Percentiles rank a stretch among this genome's conserved stretches.
Conservation (phyloP, 2,329 filamentous ascomycete genomes). For the Fusarium anthophilum region DNA sequence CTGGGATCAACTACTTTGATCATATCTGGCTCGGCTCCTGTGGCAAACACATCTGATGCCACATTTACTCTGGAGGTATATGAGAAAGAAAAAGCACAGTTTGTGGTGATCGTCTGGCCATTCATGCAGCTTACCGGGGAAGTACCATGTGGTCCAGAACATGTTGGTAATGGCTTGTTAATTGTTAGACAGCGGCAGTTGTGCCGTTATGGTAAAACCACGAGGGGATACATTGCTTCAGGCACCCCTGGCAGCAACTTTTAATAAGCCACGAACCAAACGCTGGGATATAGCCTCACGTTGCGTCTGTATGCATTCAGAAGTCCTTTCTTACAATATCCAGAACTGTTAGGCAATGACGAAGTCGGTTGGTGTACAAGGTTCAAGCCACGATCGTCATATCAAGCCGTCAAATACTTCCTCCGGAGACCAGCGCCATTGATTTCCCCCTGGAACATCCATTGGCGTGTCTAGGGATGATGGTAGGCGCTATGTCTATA, state of each 20-base stretch:
- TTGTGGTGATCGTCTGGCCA: not conserved
- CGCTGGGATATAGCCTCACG: conserved; percentile 23
- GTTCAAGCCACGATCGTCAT: conserved; percentile 33
- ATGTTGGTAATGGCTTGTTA: not conserved
- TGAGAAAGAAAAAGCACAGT: not conserved
- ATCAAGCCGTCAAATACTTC: conserved; percentile 27
- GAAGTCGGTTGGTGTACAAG: conserved; percentile 10
- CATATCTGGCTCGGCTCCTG: not conserved
- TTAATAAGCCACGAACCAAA: conserved; percentile 29
- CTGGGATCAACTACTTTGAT: not conserved
- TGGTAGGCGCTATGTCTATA: conserved; percentile 13
- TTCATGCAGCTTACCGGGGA: not conserved
- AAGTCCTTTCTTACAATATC: conserved; percentile 16
- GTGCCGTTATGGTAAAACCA: not conserved
- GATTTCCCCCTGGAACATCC: conserved; percentile 37
- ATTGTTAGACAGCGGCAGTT: not conserved
- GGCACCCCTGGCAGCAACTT: conserved; percentile 20
- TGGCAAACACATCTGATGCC: not conserved
- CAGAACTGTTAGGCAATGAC: conserved; percentile 32
- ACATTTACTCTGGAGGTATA: not conserved
- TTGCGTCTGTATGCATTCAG: conserved; percentile 21
- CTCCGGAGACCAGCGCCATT: not conserved
- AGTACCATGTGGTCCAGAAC: not conserved
- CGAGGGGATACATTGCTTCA: conserved; percentile 4
- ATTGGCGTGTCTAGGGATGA: conserved; percentile 22